These are phyloP conservation scores for Colletotrichum acutatum DNA, from an alignment of 2,329 filamentous ascomycete species.

Conservation along the genomic window DNA sequence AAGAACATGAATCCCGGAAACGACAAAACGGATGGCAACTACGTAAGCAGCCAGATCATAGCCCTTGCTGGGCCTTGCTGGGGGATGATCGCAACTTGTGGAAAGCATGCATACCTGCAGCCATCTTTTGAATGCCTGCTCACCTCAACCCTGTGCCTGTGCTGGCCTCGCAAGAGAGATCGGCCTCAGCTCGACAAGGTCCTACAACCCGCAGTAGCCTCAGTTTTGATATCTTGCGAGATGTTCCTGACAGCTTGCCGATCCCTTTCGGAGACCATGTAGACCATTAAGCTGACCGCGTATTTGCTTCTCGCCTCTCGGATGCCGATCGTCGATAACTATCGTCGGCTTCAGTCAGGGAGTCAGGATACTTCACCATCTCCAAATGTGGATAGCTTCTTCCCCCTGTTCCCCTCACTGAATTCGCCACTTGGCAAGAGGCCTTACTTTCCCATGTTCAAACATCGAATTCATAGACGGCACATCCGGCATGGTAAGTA, in stretches of 20 bases:
- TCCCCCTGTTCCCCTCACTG: neutral
- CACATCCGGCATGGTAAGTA: neutral
- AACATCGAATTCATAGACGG: neutral
- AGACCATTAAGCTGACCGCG: neutral
- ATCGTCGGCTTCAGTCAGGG: neutral
- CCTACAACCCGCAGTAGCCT: neutral
- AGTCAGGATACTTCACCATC: neutral
- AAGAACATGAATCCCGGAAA: neutral
- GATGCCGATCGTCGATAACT: neutral
- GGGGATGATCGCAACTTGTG: too few relatives aligned
- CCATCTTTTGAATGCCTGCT: neutral
- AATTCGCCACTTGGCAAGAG: conserved; percentile 31
- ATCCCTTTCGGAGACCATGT: neutral
- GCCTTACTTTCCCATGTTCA: conserved; percentile 5
- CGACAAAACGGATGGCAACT: neutral
- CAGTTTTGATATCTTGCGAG: neutral
- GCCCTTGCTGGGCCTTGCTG: neutral
- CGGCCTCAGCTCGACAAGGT: conserved; percentile 30
- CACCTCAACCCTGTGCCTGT: neutral
- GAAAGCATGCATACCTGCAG: neutral
- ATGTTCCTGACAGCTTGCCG: neutral
- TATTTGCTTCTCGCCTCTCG: neutral
- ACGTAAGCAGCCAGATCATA: conserved; percentile 6
- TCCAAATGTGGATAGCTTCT: neutral
- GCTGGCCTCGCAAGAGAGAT: neutral